Base-by-base conservation (phyloP, 345 rosid species). In the Psidium guajava region DNA sequence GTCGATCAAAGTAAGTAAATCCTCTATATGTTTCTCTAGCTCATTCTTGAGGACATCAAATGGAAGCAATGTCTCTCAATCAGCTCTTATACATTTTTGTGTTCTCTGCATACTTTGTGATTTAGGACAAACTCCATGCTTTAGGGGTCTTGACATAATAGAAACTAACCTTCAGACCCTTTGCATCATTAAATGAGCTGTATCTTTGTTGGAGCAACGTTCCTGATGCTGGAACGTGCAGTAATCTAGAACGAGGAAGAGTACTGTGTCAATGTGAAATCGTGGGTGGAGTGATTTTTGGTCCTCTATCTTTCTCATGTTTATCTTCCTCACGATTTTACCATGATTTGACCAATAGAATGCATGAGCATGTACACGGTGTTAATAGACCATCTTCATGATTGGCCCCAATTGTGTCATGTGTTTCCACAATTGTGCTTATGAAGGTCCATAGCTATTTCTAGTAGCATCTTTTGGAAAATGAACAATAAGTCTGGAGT, bases 1-100 rank as follows among this genome's bases (percentile, higher is more conserved):
- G 99, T 83, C 91, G 94, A 84, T 92, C 98, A 89, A 97, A 97
- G 99, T 96, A 93, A 94, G 98, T 28, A 57, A 80, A 84, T 87
- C 25, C 82, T 28, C 75, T 85, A 82, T 36, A 32, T 69, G 9
- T 64, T 69, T 69, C 77, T 69, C 47, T 69, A 16, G 47, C 12
- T 69, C 47, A 69, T 69, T 32, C 77, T 69, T 32, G 44, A 69
- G 47, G 77, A 32, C 77, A 69, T 36, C 9, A 69, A 69, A 69
- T 69, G 47, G 77, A 36, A 69, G 77, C 77, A 69, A 69, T 64
- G 77, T 69, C 77, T 18, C 77, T 36, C 47, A 20, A 0, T 32
- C 42, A 32, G 42, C 75, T 64, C 11, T 69, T 36, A 18, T 69
- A 8, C 14, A 32, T 9, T 69, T 69, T 69, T 32, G 47, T 22